Conservation (phyloP, 2,329 filamentous ascomycete species). For the Pyrenochaeta sp. region DNA sequence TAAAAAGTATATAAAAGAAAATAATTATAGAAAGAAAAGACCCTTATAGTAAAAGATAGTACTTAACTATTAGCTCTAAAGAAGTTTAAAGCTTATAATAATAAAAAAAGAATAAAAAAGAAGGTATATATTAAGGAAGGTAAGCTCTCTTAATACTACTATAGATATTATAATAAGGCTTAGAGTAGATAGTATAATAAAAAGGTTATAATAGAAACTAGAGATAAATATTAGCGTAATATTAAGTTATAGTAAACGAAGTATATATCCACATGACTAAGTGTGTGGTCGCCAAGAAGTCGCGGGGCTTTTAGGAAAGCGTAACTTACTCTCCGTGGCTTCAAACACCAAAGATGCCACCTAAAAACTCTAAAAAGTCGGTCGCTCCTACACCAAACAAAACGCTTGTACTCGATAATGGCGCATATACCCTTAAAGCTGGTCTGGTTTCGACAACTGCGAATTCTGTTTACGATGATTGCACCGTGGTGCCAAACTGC, state of each 20-base stretch:
- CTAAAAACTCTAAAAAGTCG: slow-evolving; percentile 44
- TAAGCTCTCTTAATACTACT: too few species aligned
- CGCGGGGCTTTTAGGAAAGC: neutral
- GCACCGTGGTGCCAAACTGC: slow-evolving; percentile 83
- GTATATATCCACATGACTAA: slow-evolving; percentile 12
- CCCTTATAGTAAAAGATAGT: too few species aligned
- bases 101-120: too few species aligned
- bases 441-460: slow-evolving; percentile 66
- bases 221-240: too few species aligned
- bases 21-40: too few species aligned
- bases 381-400: slow-evolving; percentile 26
- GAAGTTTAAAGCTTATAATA: too few species aligned
- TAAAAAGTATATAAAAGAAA: too few species aligned
- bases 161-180: too few species aligned
- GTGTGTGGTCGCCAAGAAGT: slow-evolving; percentile 3
- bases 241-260: neutral
- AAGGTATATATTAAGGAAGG: too few species aligned
- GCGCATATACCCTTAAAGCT: slow-evolving; percentile 89
- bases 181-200: too few species aligned
- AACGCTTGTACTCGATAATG: slow-evolving; percentile 93
- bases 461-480: slow-evolving; percentile 52
- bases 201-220: too few species aligned
- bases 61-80: too few species aligned
- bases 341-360: slow-evolving; percentile 30
- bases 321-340: neutral